Conservation (phyloP, 768 basidiomycete genomes). For the Russula compacta region DNA sequence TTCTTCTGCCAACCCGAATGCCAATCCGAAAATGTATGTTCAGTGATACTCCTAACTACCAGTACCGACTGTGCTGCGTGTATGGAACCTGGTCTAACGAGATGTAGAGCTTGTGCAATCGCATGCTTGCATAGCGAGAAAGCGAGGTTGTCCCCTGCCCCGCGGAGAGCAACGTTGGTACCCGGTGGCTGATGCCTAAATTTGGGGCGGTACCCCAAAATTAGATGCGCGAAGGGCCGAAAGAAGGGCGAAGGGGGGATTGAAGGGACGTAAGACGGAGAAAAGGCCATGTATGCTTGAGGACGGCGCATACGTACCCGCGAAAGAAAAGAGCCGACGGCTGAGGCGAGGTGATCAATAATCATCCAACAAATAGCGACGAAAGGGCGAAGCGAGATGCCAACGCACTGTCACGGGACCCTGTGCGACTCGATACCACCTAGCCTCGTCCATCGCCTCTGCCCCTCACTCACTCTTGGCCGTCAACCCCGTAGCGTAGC, state of each 20-base stretch:
- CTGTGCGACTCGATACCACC: neutral
- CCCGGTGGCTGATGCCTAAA: neutral
- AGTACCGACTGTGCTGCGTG: too few species aligned
- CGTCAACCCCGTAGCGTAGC: neutral
- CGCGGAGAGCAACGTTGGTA: too few species aligned
- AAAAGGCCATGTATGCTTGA: neutral
- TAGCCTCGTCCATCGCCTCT: too few species aligned
- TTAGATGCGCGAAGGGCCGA: neutral
- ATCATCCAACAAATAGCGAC: neutral
- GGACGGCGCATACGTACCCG: neutral
- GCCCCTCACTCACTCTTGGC: neutral
- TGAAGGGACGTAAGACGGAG: neutral
- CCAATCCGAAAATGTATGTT: too few species aligned
- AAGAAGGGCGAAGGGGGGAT: neutral
- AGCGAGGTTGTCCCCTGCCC: neutral
- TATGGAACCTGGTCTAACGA: too few species aligned
- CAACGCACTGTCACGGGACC: conserved; percentile 11
- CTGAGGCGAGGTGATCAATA: too few species aligned
- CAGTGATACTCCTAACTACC: too few species aligned
- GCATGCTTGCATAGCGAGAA: neutral
- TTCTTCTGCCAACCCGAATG: too few species aligned
- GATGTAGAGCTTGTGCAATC: too few species aligned
- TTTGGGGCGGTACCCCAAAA: neutral
- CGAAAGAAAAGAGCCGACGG: neutral
- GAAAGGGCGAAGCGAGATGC: neutral